Base-by-base conservation (phyloP, 108 stramenopile genomes). In the Skeletonema grethae region DNA sequence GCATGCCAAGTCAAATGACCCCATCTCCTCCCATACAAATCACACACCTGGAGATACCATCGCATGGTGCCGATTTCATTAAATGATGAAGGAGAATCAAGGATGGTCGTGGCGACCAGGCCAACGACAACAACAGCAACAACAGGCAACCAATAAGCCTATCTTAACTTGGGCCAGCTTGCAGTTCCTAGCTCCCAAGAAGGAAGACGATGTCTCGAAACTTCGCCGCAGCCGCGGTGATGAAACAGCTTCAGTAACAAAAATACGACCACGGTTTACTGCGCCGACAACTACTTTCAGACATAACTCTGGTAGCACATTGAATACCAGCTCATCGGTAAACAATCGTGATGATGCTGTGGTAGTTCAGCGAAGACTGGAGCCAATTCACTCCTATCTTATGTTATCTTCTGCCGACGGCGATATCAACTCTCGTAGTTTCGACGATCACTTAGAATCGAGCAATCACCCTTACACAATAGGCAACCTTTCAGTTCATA, bases 341-440 rank as follows among this genome's bases (percentile, higher is more conserved):
- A 24, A 53, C 5, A 20, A 22, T 53, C 18, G 9, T 24, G 7
- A 22, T 7, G 46, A 48, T 48, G 46, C 16, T 9, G 46, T 18
- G 3, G 22, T 53, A 22, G 28, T 18, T 0, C n/a, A 38, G 55
- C 46, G 56, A 15, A 68, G 41, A 24, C 7, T 68, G 56, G 67
- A 68, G 24, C 56, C 67, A 2, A 57, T 68, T n/a, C 56, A 68
- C 28, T 68, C 67, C 22, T 68, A 39, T 36, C 67, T 68, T 38
- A 56, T 56, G 56, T 38, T 68, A 9, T 68, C 67, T 15, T 58
- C 56, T 4, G 38, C 57, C 8, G 56, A 68, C 22, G 56, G 50
- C 8, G 22, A 48, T 38, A 13, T 22, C 12, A 35, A 39, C 38
- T 24, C 67, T 7, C 56, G 43, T 22, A 68, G 56, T 9, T 25